Evolutionary conservation across 2,329 filamentous ascomycete genomes (phyloP).

Genomic region (Talaromyces sp.): DNA sequence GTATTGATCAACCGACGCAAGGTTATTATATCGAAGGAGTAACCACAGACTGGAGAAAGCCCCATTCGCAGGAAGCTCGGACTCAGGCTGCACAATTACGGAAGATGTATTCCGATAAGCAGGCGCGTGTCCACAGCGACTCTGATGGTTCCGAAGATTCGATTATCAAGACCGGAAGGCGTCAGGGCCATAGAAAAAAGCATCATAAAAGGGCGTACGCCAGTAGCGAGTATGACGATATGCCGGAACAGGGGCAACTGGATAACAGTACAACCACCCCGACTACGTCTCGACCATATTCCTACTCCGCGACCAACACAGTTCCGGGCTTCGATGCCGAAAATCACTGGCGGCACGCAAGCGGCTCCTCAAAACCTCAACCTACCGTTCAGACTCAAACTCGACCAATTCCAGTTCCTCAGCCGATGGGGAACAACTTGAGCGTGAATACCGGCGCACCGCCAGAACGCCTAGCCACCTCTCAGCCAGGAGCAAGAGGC

Average conservation of each 20-base stretch:
- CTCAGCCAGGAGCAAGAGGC: conserved; percentile 4
- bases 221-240: conserved; percentile 5
- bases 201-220: not conserved
- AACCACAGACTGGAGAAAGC: conserved; percentile 36
- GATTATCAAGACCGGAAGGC: not conserved
- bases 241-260: conserved; percentile 9
- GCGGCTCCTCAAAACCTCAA: not conserved
- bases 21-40: conserved; percentile 37
- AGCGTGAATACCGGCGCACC: not conserved
- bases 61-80: conserved; percentile 37
- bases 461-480: conserved; percentile 10
- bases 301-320: conserved; percentile 13
- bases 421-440: not conserved
- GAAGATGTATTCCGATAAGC: conserved; percentile 33
- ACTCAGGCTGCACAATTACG: conserved; percentile 30
- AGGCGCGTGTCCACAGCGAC: conserved; percentile 39
- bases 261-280: not conserved
- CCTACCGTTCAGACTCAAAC: not conserved
- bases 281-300: conserved; percentile 14
- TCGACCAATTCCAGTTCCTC: conserved; percentile 16
- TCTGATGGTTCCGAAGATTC: conserved; percentile 23
- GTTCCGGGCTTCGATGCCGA: conserved; percentile 14
- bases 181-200: not conserved
- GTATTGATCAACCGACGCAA: conserved; percentile 21
- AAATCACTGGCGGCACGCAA: conserved; percentile 13